Evolutionary conservation across 2,329 filamentous ascomycete species (phyloP), one percentile per base, ranked within the genome.

Genomic region (Stachybotrys chlorohalonatus): DNA sequence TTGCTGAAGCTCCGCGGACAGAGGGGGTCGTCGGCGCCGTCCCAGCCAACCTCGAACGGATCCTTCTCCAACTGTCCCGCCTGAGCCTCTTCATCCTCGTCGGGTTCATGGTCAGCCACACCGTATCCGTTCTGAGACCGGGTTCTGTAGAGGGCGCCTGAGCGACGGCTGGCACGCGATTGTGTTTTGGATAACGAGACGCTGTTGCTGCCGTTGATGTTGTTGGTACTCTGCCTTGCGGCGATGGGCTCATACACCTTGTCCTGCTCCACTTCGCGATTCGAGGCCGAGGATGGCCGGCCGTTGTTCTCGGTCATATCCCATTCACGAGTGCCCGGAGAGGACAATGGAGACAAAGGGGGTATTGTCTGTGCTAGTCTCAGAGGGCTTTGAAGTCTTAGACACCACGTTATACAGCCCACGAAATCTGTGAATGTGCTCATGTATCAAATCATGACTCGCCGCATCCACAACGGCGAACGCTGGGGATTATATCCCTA

Each of bases 1-100:
- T 69, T 77, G 15, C 70, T 73, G 74, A 90, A 84, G 66, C 82
- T 90, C 56, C 86, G 82, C 0, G 92, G 92, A 62, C 86, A 88
- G 69, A 83, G 67, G 0, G 87, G 85, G 66, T 96, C 92, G 55
- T 90, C 85, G 6, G 78, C 79, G 13, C 82, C 83, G 46, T 93
- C 87, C 81, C 88, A 96, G 7, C 70, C 70, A 17, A 97, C 90
- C 57, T 90, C 80, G 62, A 83, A 92, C 0, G 73, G 71, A 52
- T 80, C 75, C 53, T 70, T 73, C 11, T 70, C 69, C 8, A 36
- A 32, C 30, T 31, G 52, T 5, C 52, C 30, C n/a, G 51, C 31
- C 11, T 31, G 47, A 3, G 46, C 17, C 31, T 53, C 52, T 36
- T 31, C 31, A 36, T 51, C 49, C 11, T 30, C n/a, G 9, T 42